Evolutionary conservation across 192 early-diverging fungal genomes (phyloP), one percentile per base, ranked within the genome.

Genomic region (Allomyces arbusculus): DNA sequence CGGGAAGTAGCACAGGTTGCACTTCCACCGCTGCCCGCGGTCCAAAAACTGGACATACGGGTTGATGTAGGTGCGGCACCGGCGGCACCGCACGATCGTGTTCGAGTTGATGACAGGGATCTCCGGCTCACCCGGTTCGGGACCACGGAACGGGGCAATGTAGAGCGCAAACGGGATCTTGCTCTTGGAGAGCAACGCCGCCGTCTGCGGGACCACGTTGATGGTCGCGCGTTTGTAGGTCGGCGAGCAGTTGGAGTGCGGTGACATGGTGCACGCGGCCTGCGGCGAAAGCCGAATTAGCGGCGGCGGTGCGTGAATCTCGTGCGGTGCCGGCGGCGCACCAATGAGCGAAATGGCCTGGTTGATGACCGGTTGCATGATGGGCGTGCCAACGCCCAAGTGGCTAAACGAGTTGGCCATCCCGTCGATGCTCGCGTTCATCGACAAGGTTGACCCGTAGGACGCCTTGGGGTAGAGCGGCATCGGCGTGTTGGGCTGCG

Each of bases 31-130:
- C 55, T 90, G 87, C 11, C 94, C 95, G 62, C 94, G 91, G 66
- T 98, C 95, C 0, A 91, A 85, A 81, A 95, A 98, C 61, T 84
- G 85, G 9, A 97, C 88, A 75, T 88, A 98, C 24, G 95, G 95
- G 66, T 97, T 96, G 72, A 98, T 91, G 69, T 98, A 98, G 4
- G 91, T 89, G 67, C 95, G 80, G 76, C 95, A 98, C 24, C 92
- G 78, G 33, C 94, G 80, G 76, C 95, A 98, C 33, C 95, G 84
- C 65, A 92, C 90, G 77, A 98, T 94, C 62, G 86, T 82, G 24
- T 82, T 82, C 65, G 94, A 89, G n/a, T 87, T 81, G 25, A 94
- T 84, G 0, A 94, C 86, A 3, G 93, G 93, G 1, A 97, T 86
- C 20, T 58, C 50, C 23, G 62, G 62, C 24, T 92, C 91, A 6